phyloP scores from a whole-genome alignment of 352 stramenopile species.

The Phytophthora pisi region DNA sequence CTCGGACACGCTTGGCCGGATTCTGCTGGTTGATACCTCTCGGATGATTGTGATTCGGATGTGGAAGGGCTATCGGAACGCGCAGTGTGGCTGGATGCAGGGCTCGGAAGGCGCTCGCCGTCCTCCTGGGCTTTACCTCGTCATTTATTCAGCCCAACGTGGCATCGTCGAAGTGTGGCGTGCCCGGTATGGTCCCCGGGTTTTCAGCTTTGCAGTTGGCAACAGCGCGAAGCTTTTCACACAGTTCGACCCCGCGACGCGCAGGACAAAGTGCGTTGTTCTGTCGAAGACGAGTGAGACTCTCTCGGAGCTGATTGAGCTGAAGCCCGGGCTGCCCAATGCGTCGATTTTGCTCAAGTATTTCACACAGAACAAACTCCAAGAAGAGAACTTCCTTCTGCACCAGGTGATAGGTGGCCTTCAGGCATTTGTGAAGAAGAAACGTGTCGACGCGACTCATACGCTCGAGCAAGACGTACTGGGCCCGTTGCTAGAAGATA shows the following conservation, averaged over 20 bases:
- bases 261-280: constrained; percentile 60
- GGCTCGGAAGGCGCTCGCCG: constrained; percentile 54
- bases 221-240: constrained; percentile 74
- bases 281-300: constrained; percentile 41
- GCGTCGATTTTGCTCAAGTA: constrained; percentile 79
- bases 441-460: constrained; percentile 37
- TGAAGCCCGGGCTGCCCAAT: constrained; percentile 62
- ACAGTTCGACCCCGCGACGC: constrained; percentile 40
- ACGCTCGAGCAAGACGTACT: constrained; percentile 60
- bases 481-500: constrained; percentile 65
- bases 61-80: constrained; percentile 90
- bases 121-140: constrained; percentile 70
- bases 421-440: constrained; percentile 78
- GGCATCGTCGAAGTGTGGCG: constrained; percentile 87
- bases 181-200: constrained; percentile 70
- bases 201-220: constrained; percentile 78
- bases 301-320: constrained; percentile 60
- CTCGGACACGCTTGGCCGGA: constrained; percentile 74
- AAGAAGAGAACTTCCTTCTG: constrained; percentile 87
- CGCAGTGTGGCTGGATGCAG: constrained; percentile 85
- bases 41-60: constrained; percentile 85
- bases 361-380: constrained; percentile 85
- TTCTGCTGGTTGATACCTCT: constrained; percentile 79
- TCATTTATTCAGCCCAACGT: constrained; percentile 85
- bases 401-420: constrained; percentile 80